Conservation (phyloP, 2,329 filamentous ascomycete genomes). For the Talaromyces sp. region DNA sequence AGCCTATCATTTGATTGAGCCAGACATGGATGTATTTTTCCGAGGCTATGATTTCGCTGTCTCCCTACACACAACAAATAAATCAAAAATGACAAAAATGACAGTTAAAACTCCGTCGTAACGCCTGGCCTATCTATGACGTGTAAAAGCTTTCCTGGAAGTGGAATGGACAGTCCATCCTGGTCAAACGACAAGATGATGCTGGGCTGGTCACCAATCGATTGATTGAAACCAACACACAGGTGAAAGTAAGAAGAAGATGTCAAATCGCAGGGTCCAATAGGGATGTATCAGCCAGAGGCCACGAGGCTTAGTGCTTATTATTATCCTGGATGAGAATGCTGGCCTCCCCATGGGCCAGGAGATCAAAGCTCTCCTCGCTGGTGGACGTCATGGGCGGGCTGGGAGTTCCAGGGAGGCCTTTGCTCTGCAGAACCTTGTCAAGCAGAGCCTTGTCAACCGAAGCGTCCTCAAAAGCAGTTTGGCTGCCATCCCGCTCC, state of each 20-base stretch:
- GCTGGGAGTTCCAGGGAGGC: constrained; percentile 21
- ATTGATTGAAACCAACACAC: background rate
- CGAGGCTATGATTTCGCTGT: background rate
- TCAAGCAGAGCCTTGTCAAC: constrained; percentile 2
- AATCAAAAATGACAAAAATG: background rate
- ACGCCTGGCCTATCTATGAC: background rate
- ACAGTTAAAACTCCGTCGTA: background rate
- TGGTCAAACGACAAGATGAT: background rate
- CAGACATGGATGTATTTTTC: background rate
- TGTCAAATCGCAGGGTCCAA: background rate
- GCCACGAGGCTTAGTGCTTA: constrained; percentile 3
- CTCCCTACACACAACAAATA: background rate
- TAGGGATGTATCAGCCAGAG: background rate
- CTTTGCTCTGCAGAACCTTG: constrained; percentile 1
- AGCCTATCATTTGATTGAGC: background rate
- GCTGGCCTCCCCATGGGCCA: constrained; percentile 41
- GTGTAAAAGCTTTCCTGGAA: background rate
- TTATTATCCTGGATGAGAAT: constrained; percentile 19
- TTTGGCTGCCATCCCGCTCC: constrained; percentile 12
- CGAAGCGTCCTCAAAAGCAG: background rate
- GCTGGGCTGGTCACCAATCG: background rate
- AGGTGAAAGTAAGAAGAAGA: background rate
- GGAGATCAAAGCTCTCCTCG: constrained; percentile 45
- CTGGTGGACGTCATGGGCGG: constrained; percentile 37
- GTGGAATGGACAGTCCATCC: background rate